Evolutionary conservation across 768 basidiomycete species (phyloP).

Genomic region (Termitomyces sp.): DNA sequence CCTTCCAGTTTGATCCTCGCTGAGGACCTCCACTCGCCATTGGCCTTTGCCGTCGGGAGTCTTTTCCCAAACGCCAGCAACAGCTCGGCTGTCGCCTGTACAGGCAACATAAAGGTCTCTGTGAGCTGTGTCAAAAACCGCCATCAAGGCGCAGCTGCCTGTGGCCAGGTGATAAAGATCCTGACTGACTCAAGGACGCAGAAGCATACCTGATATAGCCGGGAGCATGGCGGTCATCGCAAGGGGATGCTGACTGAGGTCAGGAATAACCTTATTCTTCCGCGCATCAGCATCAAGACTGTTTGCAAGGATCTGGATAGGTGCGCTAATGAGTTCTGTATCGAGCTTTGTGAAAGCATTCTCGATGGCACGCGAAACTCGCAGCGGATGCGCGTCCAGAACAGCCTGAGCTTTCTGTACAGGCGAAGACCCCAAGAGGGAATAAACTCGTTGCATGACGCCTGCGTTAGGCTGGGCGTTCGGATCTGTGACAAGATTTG

Average conservation of each 20-base stretch:
- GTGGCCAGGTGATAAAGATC: conserved; percentile 10
- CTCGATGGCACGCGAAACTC: conserved; percentile 63
- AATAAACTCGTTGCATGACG: conserved; percentile 31
- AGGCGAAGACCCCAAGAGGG: conserved; percentile 29
- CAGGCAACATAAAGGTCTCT: conserved; percentile 85
- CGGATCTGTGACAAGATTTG: conserved; percentile 39
- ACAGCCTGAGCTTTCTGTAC: conserved; percentile 16
- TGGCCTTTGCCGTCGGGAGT: conserved; percentile 56
- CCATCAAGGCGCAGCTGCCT: conserved; percentile 90
- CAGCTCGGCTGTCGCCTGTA: conserved; percentile 92
- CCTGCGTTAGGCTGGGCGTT: conserved; percentile 22
- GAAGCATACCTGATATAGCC: conserved; percentile 61
- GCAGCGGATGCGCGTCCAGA: conserved; percentile 37
- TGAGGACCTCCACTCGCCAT: conserved; percentile 93
- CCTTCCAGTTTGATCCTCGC: conserved; percentile 93
- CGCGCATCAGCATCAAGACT: conserved; percentile 45
- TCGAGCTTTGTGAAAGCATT: conserved; percentile 81
- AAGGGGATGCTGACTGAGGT: conserved; percentile 66
- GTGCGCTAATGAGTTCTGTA: conserved; percentile 73
- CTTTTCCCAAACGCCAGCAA: conserved; percentile 88
- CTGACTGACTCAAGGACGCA: neutral
- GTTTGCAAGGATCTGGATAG: conserved; percentile 63
- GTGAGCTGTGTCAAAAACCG: conserved; percentile 80
- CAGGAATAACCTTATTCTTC: conserved; percentile 50
- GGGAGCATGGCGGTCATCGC: conserved; percentile 72